Base-by-base conservation (phyloP, 345 rosid genomes). In the Cardamine occulta region DNA sequence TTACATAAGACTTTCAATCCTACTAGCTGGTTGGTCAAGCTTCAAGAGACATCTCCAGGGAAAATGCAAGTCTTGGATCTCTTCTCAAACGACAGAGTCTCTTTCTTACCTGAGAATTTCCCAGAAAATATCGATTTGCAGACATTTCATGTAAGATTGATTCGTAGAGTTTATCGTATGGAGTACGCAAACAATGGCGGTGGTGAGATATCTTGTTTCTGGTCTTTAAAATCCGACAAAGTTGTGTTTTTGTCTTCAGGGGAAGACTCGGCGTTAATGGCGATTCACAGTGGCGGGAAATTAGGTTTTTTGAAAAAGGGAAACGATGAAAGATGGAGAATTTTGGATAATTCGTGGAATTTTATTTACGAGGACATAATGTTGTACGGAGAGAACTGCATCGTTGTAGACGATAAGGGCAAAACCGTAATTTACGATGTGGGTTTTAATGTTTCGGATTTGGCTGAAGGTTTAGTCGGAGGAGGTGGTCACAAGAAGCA, bases 281-380 rank as follows among this genome's bases (percentile, higher is more conserved):
- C 78, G 5, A 72, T 79, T 44, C 81, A 79, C 63, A 79, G 78
- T 34, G 81, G 81, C 2, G 78, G 78, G 14, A 79, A 73, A 61
- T 35, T 79, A 66, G 81, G 74, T 12, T 73, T 73, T 28, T 19
- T 79, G 60, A 60, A 47, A 24, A 54, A 17, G 0, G 74, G 81
- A 79, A 24, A 76, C 49, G 74, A 44, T 1, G 59, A 60, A 24
- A 66, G 28, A 67, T 79, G 78, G 81, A 79, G 35, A 14, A 67
- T 66, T 55, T 52, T 79, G 62, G 81, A 68, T 23, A 4, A 72
- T 21, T 49, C 73, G 0, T 78, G 77, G 78, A 26, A 66, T 37
- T 28, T 49, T 11, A 72, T 45, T 17, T 73, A 79, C 45, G 78
- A 79, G 24, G 78, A 79, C 73, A 52, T 73, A 12, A 53, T 79